Evolutionary conservation across 2,329 filamentous ascomycete genomes (phyloP).

Genomic region (Trichoderma gracile): DNA sequence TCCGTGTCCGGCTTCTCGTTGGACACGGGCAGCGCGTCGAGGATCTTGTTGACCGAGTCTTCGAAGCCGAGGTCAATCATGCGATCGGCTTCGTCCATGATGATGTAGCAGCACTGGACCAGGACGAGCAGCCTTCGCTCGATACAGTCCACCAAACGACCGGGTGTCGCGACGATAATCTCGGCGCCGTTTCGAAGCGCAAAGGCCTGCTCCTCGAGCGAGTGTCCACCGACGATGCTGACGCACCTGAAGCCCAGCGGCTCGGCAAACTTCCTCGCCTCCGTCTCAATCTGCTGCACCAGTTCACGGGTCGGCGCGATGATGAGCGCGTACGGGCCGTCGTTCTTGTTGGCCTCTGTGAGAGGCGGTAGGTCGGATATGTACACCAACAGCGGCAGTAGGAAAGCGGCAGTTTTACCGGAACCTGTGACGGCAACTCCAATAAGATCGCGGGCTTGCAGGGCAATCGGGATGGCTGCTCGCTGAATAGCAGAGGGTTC

Average conservation of each 20-base stretch:
- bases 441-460: slow-evolving; percentile 93
- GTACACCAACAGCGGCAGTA: slow-evolving; percentile 89
- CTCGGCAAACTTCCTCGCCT: slow-evolving; percentile 87
- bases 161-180: slow-evolving; percentile 97
- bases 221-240: slow-evolving; percentile 96
- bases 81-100: slow-evolving; percentile 98
- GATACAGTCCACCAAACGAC: slow-evolving; percentile 95
- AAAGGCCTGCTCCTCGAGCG: slow-evolving; percentile 89
- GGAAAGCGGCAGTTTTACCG: slow-evolving; percentile 94
- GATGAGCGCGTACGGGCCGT: slow-evolving; percentile 96
- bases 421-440: slow-evolving; percentile 98
- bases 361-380: slow-evolving; percentile 87
- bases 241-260: slow-evolving; percentile 93
- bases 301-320: slow-evolving; percentile 94
- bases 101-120: slow-evolving; percentile 95
- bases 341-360: slow-evolving; percentile 82
- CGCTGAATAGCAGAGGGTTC: slow-evolving; percentile 91
- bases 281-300: slow-evolving; percentile 94
- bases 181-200: slow-evolving; percentile 89
- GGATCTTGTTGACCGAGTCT: slow-evolving; percentile 95
- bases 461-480: slow-evolving; percentile 90
- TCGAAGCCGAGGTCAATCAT: slow-evolving; percentile 99
- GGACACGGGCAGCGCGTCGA: slow-evolving; percentile 85
- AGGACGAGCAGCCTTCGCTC: slow-evolving; percentile 89
- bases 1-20: slow-evolving; percentile 97